Conservation (phyloP, 2,329 filamentous ascomycete species). For the Sclerotinia glacialis region DNA sequence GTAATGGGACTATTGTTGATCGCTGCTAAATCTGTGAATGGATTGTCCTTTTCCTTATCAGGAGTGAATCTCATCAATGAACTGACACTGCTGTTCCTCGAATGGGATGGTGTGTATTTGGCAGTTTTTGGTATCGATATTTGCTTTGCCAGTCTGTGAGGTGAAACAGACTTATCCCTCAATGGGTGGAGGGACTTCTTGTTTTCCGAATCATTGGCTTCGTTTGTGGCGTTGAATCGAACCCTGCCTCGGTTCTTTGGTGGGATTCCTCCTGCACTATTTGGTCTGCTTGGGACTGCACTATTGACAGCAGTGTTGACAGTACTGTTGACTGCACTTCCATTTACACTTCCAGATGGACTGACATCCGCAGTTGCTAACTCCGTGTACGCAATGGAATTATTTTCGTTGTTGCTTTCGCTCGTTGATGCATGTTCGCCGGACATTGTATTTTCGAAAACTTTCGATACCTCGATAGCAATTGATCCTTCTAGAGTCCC, state of each 20-base stretch:
- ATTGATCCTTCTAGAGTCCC: slow-evolving; percentile 1
- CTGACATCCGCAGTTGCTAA: slow-evolving; percentile 1
- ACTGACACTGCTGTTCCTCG: slow-evolving; percentile 33
- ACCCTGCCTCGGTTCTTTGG: slow-evolving; percentile 33
- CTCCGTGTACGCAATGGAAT: slow-evolving; percentile 5
- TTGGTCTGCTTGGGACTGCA: slow-evolving; percentile 31
- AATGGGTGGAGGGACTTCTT: slow-evolving; percentile 32
- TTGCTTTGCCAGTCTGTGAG: slow-evolving; percentile 15
- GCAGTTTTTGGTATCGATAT: slow-evolving; percentile 25
- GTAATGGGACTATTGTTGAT: slow-evolving; percentile 6
- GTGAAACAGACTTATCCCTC: slow-evolving; percentile 29
- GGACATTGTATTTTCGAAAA: slow-evolving; percentile 1
- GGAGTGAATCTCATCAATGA: slow-evolving; percentile 29
- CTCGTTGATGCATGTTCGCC: slow-evolving; percentile 6
- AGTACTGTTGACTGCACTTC: background rate
- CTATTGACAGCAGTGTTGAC: slow-evolving; percentile 19
- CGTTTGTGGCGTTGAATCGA: slow-evolving; percentile 38
- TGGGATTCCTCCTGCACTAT: slow-evolving; percentile 28
- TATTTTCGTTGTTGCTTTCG: slow-evolving; percentile 11
- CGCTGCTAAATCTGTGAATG: slow-evolving; percentile 32
- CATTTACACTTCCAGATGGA: slow-evolving; percentile 5
- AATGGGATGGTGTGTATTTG: slow-evolving; percentile 31
- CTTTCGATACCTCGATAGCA: background rate
- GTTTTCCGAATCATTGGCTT: slow-evolving; percentile 37
- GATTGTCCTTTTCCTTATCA: slow-evolving; percentile 34